These are phyloP conservation scores for Corrigiola litoralis DNA, from an alignment of 179 eudicot species.

Conservation along the genomic window DNA sequence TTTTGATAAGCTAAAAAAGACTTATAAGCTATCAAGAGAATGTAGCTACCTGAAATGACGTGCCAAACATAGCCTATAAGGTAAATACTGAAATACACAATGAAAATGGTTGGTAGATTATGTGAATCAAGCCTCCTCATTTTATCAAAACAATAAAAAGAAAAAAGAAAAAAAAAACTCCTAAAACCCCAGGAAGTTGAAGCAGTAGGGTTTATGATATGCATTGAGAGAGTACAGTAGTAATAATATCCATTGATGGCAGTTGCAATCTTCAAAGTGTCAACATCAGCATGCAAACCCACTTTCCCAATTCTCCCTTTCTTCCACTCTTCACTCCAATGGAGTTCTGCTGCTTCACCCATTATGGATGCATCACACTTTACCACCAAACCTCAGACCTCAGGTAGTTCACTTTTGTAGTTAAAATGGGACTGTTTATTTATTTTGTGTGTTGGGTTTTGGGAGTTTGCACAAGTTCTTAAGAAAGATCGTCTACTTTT, in stretches of 20 bases:
- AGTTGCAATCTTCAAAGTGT: slow-evolving; percentile 9
- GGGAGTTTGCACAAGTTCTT: neutral
- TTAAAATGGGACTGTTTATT: neutral
- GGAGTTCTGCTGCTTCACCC: slow-evolving; percentile 10
- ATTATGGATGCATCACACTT: neutral
- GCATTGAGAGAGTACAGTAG: neutral
- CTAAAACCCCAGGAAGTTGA: slow-evolving; percentile 17
- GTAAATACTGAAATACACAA: too few relatives aligned
- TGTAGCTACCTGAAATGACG: too few relatives aligned
- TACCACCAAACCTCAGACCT: neutral
- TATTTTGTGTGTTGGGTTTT: neutral
- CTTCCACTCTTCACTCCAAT: neutral
- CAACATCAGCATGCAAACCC: slow-evolving; percentile 6
- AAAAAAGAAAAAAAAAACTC: neutral
- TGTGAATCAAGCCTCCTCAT: too few relatives aligned
- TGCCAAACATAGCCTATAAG: too few relatives aligned
- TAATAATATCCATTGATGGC: slow-evolving; percentile 4
- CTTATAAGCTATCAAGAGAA: too few relatives aligned
- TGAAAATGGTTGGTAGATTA: too few relatives aligned
- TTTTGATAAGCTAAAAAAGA: too few relatives aligned
- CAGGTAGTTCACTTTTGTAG: slow-evolving; percentile 11
- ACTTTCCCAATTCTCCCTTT: slow-evolving; percentile 7
- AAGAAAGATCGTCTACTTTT: neutral
- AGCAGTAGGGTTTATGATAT: slow-evolving; percentile 11
- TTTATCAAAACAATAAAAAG: too few relatives aligned